A percentile compares a stretch with the other conserved stretches of the same genome.
These are phyloP conservation scores for Aureobasidium vineae DNA, from an alignment of 2,329 filamentous ascomycete species.

Conservation along the genomic window DNA sequence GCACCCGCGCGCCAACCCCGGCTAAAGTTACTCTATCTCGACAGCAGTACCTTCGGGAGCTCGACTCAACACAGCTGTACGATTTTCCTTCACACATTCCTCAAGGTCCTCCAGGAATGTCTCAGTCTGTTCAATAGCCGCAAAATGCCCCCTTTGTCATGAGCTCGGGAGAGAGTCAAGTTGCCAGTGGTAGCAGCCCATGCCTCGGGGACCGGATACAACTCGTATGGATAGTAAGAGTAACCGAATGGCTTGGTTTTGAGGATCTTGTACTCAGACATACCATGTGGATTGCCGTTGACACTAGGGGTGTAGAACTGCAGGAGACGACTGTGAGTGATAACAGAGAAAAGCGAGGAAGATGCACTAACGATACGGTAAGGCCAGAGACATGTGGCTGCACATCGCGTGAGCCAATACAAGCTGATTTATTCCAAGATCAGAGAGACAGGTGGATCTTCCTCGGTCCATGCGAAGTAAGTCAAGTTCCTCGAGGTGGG, in stretches of 20 bases:
- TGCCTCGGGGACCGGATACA: constrained; percentile 41
- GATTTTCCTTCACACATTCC: constrained; percentile 32
- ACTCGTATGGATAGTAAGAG: constrained; percentile 46
- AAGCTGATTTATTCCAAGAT: constrained; percentile 53
- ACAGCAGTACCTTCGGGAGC: not conserved
- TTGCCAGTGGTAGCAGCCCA: constrained; percentile 43
- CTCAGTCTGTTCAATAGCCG: constrained; percentile 40
- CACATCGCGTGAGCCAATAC: constrained; percentile 54
- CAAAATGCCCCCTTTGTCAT: constrained; percentile 44
- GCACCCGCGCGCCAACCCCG: not conserved
- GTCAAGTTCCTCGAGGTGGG: not conserved
- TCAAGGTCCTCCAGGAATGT: constrained; percentile 38
- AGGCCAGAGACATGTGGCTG: constrained; percentile 46
- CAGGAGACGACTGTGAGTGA: not conserved
- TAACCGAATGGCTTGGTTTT: constrained; percentile 45
- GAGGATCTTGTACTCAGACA: constrained; percentile 26
- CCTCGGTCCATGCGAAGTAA: constrained; percentile 49
- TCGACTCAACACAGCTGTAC: not conserved
- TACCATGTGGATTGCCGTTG: constrained; percentile 1
- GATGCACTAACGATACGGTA: constrained; percentile 42
- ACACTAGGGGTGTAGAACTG: constrained; percentile 3
- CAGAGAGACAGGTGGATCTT: constrained; percentile 40
- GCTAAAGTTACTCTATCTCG: not conserved
- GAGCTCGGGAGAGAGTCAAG: constrained; percentile 42
- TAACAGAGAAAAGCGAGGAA: not conserved